These are phyloP conservation scores for Rozella allomycis DNA, from an alignment of 371 early-diverging fungal genomes.

Conservation along the genomic window DNA sequence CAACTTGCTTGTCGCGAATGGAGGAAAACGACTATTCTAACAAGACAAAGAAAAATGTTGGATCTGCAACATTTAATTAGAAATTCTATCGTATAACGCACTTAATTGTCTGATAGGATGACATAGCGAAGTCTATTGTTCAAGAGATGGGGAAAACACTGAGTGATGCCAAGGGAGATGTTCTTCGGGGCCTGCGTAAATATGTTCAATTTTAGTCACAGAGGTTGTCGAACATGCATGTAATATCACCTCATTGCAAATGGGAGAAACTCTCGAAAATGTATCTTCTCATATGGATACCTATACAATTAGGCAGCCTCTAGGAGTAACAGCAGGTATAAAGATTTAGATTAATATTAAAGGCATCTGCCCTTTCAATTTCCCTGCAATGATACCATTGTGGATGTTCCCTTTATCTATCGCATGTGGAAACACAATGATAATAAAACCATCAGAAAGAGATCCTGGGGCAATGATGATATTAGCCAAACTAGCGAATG, in stretches of 20 bases:
- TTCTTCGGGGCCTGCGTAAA: constrained; percentile 49
- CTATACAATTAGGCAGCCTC: constrained; percentile 74
- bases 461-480: constrained; percentile 90
- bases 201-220: background rate
- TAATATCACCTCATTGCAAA: constrained; percentile 44
- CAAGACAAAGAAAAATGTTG: constrained; percentile 66
- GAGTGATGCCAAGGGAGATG: constrained; percentile 76
- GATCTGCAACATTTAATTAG: constrained; percentile 70
- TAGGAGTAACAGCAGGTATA: constrained; percentile 88
- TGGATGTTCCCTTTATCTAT: constrained; percentile 93
- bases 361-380: constrained; percentile 81
- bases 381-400: constrained; percentile 8
- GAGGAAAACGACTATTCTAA: constrained; percentile 58
- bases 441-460: constrained; percentile 84
- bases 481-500: constrained; percentile 62
- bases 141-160: constrained; percentile 86
- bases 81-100: constrained; percentile 30
- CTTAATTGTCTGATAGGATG: constrained; percentile 16
- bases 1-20: constrained; percentile 63
- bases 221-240: constrained; percentile 75
- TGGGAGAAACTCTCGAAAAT: constrained; percentile 37
- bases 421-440: constrained; percentile 64
- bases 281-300: constrained; percentile 61
- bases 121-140: constrained; percentile 62
- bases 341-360: too few species aligned